Percentiles rank a stretch among this genome's conserved stretches.
These are phyloP conservation scores for Chrysoporthe deuterocubensis DNA, from an alignment of 2,329 filamentous ascomycete genomes.

Conservation along the genomic window DNA sequence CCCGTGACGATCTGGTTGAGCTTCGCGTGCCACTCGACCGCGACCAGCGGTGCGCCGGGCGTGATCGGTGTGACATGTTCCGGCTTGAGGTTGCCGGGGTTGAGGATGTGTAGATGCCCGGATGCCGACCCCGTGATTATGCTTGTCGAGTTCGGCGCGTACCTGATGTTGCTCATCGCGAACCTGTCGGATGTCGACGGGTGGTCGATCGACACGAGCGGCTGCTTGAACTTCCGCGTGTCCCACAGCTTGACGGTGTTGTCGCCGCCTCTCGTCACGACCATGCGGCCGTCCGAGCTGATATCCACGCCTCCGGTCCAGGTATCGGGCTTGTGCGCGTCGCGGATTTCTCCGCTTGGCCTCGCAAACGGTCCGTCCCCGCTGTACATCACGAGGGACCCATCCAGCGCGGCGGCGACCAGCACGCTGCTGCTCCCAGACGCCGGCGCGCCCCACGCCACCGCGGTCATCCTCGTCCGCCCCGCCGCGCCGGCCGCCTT, in stretches of 20 bases:
- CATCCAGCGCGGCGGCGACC: constrained; percentile 83
- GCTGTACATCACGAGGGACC: constrained; percentile 87
- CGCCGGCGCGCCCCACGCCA: constrained; percentile 78
- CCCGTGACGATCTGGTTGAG: constrained; percentile 96
- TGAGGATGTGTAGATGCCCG: constrained; percentile 89
- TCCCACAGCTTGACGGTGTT: constrained; percentile 96
- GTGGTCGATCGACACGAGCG: constrained; percentile 79
- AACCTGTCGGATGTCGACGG: constrained; percentile 83
- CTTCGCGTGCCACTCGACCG: constrained; percentile 88
- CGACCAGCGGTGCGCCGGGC: constrained; percentile 78
- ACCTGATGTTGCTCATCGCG: constrained; percentile 84
- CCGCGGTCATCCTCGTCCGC: constrained; percentile 89
- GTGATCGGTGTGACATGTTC: constrained; percentile 91
- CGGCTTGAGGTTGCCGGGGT: constrained; percentile 84
- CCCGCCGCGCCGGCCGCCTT: constrained; percentile 86
- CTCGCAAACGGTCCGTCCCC: constrained; percentile 85
- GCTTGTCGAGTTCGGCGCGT: constrained; percentile 81
- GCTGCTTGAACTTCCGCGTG: constrained; percentile 90
- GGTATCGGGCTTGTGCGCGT: constrained; percentile 80
- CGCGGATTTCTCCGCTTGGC: constrained; percentile 79
- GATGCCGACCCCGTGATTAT: constrained; percentile 88
- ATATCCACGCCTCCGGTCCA: constrained; percentile 95
- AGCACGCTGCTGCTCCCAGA: constrained; percentile 82
- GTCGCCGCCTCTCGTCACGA: constrained; percentile 90
- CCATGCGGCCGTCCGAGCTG: constrained; percentile 85